Evolutionary conservation across 2,329 filamentous ascomycete genomes (phyloP).

Genomic region (Lecanoromycetidae sp.): DNA sequence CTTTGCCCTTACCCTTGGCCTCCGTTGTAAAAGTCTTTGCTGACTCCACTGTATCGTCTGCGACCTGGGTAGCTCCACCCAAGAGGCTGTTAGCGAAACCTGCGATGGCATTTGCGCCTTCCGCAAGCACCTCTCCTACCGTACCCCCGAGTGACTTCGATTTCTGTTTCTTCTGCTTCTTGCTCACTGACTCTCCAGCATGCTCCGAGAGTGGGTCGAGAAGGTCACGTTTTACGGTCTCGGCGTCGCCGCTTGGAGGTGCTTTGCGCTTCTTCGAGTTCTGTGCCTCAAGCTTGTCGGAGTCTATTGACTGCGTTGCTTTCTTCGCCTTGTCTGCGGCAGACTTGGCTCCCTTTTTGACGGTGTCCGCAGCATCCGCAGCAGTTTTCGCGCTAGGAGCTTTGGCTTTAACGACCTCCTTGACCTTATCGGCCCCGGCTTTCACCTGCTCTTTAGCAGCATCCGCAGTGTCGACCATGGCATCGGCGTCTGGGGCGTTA

Average conservation of each 20-base stretch:
- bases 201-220: slow-evolving; percentile 10
- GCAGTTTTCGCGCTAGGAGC: slow-evolving; percentile 1
- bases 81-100: slow-evolving; percentile 11
- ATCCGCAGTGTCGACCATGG: too few species aligned
- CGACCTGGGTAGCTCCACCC: slow-evolving; percentile 10
- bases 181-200: slow-evolving; percentile 9
- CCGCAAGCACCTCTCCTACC: slow-evolving; percentile 11
- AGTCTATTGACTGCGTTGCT: slow-evolving; percentile 8
- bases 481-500: not conserved
- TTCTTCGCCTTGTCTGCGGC: slow-evolving; percentile 18
- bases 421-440: not conserved
- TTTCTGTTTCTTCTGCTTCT: slow-evolving; percentile 20
- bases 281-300: slow-evolving; percentile 2
- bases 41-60: slow-evolving; percentile 16
- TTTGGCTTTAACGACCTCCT: slow-evolving; percentile 2
- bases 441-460: slow-evolving; percentile 1
- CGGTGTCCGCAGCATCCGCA: slow-evolving; percentile 1
- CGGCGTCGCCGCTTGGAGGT: slow-evolving; percentile 6
- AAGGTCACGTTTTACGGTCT: slow-evolving; percentile 8
- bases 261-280: slow-evolving; percentile 25
- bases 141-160: slow-evolving; percentile 7
- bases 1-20: slow-evolving; percentile 19
- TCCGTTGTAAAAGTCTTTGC: slow-evolving; percentile 14
- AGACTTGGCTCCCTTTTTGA: not conserved
- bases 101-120: slow-evolving; percentile 10